Base-by-base conservation (phyloP, 2,329 filamentous ascomycete species). In the Phaeomoniella chlamydospora region DNA sequence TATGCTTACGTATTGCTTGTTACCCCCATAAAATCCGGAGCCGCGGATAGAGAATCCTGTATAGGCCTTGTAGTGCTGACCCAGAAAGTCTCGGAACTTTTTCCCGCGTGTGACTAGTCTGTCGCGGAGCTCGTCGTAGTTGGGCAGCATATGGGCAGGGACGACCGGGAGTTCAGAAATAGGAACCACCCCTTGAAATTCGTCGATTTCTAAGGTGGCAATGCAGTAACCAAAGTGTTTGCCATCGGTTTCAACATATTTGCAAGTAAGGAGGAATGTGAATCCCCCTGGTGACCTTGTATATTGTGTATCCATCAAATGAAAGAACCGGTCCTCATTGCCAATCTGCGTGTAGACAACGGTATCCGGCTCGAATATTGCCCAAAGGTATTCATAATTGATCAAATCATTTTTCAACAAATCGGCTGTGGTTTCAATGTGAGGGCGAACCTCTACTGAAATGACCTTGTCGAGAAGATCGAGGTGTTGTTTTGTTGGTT, bases 321-420 rank as follows among this genome's bases (percentile, higher is more conserved):
- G 47, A 46, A 54, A 42, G 2, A 51, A 5, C 5, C 37, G 32
- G 9, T 39, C 39, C 30, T 39, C 16, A 15, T 17, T 29, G 16
- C 19, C 12, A 9, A 32, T 14, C 31, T 36, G 15, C 10, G 15
- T 12, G 22, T 39, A 39, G 29, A 41, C 33, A 13, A 39, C 38
- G 5, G 13, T 22, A 15, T 31, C 33, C 3, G 61, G 61, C 19
- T 61, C 51, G 39, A 60, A 64, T 3, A 64, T 46, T 1, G 59
- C 62, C 61, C 61, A 66, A 2, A 66, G 48, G 31, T 57, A 49
- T 13, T 58, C 50, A 38, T 59, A 65, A 3, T 53, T 58, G 47
- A 61, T 59, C 26, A 61, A 54, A 5, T 49, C 45, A 38, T 61
- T 57, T 33, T 46, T 53, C 29, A 52, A 53, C 47, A 58, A 52